Base-by-base conservation (phyloP, 805 yeast species). In the Starmerella scarabaei region DNA sequence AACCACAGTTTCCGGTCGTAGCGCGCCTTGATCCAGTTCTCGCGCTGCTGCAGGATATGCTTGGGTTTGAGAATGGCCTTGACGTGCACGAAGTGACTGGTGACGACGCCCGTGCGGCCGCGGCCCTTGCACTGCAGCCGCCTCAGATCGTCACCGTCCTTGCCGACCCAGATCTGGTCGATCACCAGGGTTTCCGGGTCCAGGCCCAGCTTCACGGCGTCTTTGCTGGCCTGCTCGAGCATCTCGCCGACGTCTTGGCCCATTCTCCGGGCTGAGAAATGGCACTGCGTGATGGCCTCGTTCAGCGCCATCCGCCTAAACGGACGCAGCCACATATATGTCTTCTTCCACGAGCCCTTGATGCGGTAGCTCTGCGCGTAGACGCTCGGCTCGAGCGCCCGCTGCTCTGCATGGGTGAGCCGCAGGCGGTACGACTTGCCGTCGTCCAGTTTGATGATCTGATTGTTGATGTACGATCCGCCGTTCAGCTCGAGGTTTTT, bases 261-360 rank as follows among this genome's bases (percentile, higher is more conserved):
- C 60, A 85, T 72, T 53, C 78, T 74, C 63, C 83, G 84, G 35
- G 76, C 70, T 57, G 76, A 74, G 66, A 88, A 88, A 60, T 88
- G 96, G 52, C 86, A 77, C 63, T 86, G 96, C 30, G 88, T 83
- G 51, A 88, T 80, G 38, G 96, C 97, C 32, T 72, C 73, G 51
- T 75, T 72, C 27, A 82, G 74, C 38, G 74, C 70, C 61, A 80
- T 63, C 26, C 78, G 78, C 42, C 82, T 71, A 43, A 86, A 71
- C 54, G 85, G 73, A 50, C 96, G 70, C 49, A 82, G 67, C 36
- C 84, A 80, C 30, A 75, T 66, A 9, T 83, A 83, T 33, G 91
- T 83, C 63, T 88, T 88, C 62, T 88, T 88, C 66, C 79, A 72
- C 5, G 93, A 77, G n/a, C 86, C 72, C 59, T 83, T 83, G 52